Base-by-base conservation (phyloP, 2,329 filamentous ascomycete genomes). In the Phialocephala subalpina region DNA sequence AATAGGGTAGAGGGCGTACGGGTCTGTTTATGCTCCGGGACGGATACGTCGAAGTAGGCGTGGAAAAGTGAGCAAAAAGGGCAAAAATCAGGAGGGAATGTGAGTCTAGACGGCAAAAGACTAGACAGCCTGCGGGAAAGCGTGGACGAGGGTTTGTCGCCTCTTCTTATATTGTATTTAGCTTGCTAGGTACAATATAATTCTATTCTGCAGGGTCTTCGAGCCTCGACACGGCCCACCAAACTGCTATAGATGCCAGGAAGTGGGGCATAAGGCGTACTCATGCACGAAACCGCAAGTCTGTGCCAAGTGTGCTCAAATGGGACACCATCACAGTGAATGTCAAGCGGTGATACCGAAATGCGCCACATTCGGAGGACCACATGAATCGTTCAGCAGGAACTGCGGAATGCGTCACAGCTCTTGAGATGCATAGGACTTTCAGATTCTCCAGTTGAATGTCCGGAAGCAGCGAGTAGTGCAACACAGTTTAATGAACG, bases 401-500 rank as follows among this genome's bases (percentile, higher is more conserved):
- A 57, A 57, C 27, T 57, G 33, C 18, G 6, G 27, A 57, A 27
- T 57, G 35, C 14, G 7, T 38, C 35, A 38, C 35, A 38, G 14
- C 35, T 38, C 35, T 38, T 14, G 14, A 14, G 35, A 38, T 38
- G 35, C 35, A 38, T 38, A 57, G 33, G 14, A 33, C 27, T 52
- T 33, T 38, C 40, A 33, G 29, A 18, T 60, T 27, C 40, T 60
- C 33, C 42, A 60, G 52, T 18, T 60, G 64, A 57, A 57, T 53
- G 29, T 67, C 25, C 45, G 67, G 38, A 67, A 69, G 38, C 57
- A 67, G 52, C 1, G 35, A 2, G 36, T 12, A 36, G 64, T 69
- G 49, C 61, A 67, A n/a, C 35, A 64, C 11, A 64, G 67, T 27
- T 29, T 69, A 59, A 69, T 69, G 57, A 69, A 67, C 45, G 60